A percentile compares a stretch with the other conserved stretches of the same genome.
Conservation (phyloP, 2,329 filamentous ascomycete genomes). For the Trichoderma aggressivum region DNA sequence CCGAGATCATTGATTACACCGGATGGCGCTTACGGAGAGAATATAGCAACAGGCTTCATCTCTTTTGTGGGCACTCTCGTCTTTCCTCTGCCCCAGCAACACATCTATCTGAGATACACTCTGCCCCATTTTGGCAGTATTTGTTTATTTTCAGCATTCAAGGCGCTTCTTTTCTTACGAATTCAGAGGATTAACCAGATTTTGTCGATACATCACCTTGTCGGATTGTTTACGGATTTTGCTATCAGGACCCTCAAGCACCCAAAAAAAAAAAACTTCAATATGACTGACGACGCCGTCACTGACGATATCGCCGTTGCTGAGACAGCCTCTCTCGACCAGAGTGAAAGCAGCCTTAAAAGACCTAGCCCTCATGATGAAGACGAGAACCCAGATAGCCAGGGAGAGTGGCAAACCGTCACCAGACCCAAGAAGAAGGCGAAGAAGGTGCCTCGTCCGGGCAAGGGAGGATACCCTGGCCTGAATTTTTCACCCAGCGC, state of each 20-base stretch:
- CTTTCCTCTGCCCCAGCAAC: background rate
- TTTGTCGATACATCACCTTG: constrained; percentile 12
- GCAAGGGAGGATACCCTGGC: constrained; percentile 57
- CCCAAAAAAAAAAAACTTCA: background rate
- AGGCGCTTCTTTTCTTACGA: background rate
- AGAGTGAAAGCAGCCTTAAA: constrained; percentile 45
- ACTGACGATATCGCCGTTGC: constrained; percentile 12
- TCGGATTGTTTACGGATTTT: background rate
- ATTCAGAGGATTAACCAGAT: background rate
- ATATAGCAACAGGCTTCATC: background rate
- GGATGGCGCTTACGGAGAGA: background rate
- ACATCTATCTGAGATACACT: background rate
- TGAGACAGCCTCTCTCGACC: constrained; percentile 20
- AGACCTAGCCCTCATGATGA: constrained; percentile 47
- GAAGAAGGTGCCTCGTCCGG: constrained; percentile 58
- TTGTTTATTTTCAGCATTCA: background rate
- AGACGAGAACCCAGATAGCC: constrained; percentile 31
- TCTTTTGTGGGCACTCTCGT: background rate
- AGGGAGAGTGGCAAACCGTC: constrained; percentile 54
- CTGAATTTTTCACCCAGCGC: constrained; percentile 56
- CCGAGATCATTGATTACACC: background rate
- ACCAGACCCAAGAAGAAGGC: constrained; percentile 53
- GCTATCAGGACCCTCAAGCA: background rate
- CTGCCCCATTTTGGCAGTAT: background rate
- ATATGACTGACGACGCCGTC: constrained; percentile 21